These are phyloP conservation scores for Rhypophila decipiens DNA, from an alignment of 495 filamentous ascomycete species.

Conservation along the genomic window DNA sequence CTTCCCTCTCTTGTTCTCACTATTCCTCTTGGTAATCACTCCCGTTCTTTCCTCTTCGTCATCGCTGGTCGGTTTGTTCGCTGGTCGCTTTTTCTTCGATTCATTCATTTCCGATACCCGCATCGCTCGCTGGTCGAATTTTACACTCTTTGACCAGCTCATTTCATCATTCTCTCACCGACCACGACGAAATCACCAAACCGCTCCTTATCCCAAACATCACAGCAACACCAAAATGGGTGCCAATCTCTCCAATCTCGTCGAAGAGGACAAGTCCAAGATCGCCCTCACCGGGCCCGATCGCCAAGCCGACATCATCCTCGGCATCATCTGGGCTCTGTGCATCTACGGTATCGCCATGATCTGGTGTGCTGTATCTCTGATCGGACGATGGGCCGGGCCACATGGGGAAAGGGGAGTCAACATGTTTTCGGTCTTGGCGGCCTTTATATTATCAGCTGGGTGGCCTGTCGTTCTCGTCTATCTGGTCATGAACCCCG, in stretches of 20 bases:
- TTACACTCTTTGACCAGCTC: not conserved
- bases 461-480: slow-evolving; percentile 26
- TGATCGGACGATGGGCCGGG: slow-evolving; percentile 28
- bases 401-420: slow-evolving; percentile 18
- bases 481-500: slow-evolving; percentile 7
- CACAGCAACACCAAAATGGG: slow-evolving; percentile 30
- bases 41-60: not conserved
- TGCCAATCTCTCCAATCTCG: slow-evolving; percentile 22
- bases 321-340: slow-evolving; percentile 25
- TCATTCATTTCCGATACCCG: not conserved
- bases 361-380: slow-evolving; percentile 26
- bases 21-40: no score
- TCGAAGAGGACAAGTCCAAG: slow-evolving; percentile 20
- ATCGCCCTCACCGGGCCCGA: slow-evolving; percentile 19
- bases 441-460: slow-evolving; percentile 22
- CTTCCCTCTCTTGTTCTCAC: not conserved
- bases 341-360: slow-evolving; percentile 29
- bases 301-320: slow-evolving; percentile 18
- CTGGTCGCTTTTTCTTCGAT: not conserved
- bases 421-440: slow-evolving; percentile 19
- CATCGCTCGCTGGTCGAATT: slow-evolving; percentile 12
- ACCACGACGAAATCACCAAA: not conserved
- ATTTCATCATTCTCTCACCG: not conserved
- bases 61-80: not conserved
- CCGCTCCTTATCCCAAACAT: not conserved